Percentiles rank a stretch among this genome's conserved stretches.
phyloP scores from a whole-genome alignment of 1,139 yeast species.

The Taphrina sp. region DNA sequence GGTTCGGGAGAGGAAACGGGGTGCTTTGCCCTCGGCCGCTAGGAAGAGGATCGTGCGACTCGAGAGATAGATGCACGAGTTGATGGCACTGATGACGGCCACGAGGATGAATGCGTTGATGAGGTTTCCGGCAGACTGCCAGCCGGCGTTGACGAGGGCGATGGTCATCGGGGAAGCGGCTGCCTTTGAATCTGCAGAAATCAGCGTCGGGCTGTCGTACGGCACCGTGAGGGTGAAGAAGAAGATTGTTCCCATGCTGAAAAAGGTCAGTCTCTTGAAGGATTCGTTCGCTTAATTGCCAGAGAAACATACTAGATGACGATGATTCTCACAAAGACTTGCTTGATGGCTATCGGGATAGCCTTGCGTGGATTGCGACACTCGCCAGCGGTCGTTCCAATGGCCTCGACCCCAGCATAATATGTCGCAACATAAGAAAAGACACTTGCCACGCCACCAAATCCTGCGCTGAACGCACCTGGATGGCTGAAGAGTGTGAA shows the following conservation, averaged over 20 bases:
- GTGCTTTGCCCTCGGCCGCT: constrained; percentile 62
- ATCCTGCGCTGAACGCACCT: constrained; percentile 48
- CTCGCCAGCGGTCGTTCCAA: constrained; percentile 74
- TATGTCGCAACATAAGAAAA: constrained; percentile 59
- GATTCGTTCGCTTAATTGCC: too few relatives aligned
- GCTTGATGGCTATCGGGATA: constrained; percentile 72
- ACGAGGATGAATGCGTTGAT: constrained; percentile 68
- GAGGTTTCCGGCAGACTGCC: constrained; percentile 42
- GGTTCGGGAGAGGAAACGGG: constrained; percentile 54
- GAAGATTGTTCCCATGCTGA: constrained; percentile 60
- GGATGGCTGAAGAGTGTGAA: constrained; percentile 55
- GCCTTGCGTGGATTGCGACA: constrained; percentile 71
- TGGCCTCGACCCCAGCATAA: constrained; percentile 53
- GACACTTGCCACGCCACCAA: constrained; percentile 52
- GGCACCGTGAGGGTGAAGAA: constrained; percentile 74
- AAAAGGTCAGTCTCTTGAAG: too few relatives aligned
- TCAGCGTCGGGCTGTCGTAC: constrained; percentile 61
- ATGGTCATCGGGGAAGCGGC: constrained; percentile 75
- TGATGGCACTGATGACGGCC: constrained; percentile 75
- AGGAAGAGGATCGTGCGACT: constrained; percentile 69
- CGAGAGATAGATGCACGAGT: constrained; percentile 76
- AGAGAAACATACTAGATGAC: too few relatives aligned
- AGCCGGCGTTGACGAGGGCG: constrained; percentile 60
- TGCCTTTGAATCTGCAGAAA: constrained; percentile 52
- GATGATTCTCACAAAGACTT: constrained; percentile 73